A percentile compares a stretch with the other conserved stretches of the same genome.
phyloP scores from a whole-genome alignment of 2,329 filamentous ascomycete species.

The Plenodomus lindquistii region DNA sequence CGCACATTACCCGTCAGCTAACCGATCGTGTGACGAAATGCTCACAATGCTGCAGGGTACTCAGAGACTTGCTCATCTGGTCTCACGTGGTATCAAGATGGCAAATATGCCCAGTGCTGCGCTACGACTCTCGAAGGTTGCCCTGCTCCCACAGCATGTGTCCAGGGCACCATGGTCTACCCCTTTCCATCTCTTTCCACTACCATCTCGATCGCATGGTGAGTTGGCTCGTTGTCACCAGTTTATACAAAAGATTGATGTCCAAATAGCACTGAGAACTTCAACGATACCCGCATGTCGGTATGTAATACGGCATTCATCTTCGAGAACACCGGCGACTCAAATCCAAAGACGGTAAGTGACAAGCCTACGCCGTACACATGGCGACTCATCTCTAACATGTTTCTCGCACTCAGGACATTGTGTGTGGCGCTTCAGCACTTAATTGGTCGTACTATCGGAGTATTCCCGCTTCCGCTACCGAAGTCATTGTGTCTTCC shows the following conservation, averaged over 20 bases:
- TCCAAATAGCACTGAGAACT: slow-evolving; percentile 26
- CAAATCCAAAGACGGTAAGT: slow-evolving; percentile 24
- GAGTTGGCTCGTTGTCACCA: slow-evolving; percentile 3
- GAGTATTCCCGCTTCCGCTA: slow-evolving; percentile 20
- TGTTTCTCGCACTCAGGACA: slow-evolving; percentile 9
- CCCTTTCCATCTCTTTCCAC: slow-evolving; percentile 20
- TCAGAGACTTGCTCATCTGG: slow-evolving; percentile 26
- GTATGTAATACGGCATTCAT: slow-evolving; percentile 38
- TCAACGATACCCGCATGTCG: slow-evolving; percentile 12
- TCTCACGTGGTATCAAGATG: slow-evolving; percentile 34
- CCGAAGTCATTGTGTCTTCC: slow-evolving; percentile 7
- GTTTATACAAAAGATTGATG: slow-evolving; percentile 3
- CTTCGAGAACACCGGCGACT: slow-evolving; percentile 32
- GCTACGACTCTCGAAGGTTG: slow-evolving; percentile 25
- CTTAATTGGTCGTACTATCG: slow-evolving; percentile 35
- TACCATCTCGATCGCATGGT: slow-evolving; percentile 33
- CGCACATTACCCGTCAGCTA: neutral
- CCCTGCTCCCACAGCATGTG: slow-evolving; percentile 31
- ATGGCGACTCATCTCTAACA: no score
- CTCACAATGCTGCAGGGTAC: slow-evolving; percentile 15
- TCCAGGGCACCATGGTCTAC: slow-evolving; percentile 31
- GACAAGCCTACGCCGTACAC: neutral
- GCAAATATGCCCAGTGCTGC: slow-evolving; percentile 38
- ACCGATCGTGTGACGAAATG: slow-evolving; percentile 2
- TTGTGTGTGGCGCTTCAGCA: slow-evolving; percentile 28